Evolutionary conservation across 805 yeast genomes (phyloP).

Genomic region (Millerozyma miso): DNA sequence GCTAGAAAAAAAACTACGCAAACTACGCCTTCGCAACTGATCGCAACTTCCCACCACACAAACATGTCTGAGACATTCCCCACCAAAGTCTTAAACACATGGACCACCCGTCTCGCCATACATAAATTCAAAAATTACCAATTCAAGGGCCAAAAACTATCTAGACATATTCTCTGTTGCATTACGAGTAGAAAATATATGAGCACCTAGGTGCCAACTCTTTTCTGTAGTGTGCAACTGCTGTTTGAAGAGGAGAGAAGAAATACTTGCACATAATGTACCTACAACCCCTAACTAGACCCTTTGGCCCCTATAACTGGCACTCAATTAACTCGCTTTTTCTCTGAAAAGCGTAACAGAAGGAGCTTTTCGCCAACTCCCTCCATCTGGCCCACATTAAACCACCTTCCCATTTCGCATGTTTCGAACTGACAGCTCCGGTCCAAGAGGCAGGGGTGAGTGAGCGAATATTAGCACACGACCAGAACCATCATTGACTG

Average conservation of each 20-base stretch:
- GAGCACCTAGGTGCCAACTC: not conserved
- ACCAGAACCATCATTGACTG: no score
- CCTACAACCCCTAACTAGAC: no score
- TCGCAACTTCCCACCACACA: not conserved
- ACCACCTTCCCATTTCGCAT: no score
- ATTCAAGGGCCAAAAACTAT: not conserved
- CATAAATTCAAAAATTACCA: not conserved
- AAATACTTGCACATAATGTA: not conserved
- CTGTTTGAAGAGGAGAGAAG: not conserved
- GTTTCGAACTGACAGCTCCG: no score
- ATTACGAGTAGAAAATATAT: not conserved
- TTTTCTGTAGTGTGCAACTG: not conserved
- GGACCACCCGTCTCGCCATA: not conserved
- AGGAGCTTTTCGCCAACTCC: no score
- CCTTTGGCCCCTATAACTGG: no score
- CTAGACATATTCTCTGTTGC: not conserved
- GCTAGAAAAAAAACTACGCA: conserved; percentile 13
- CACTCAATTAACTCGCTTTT: no score
- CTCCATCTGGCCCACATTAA: no score
- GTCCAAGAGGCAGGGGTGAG: no score
- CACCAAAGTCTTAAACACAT: not conserved
- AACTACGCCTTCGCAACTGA: not conserved
- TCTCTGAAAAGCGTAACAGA: no score
- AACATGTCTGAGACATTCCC: not conserved
- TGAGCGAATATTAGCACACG: no score